Evolutionary conservation across 306 rosid species (phyloP).

Genomic region (Arachis stenosperma): DNA sequence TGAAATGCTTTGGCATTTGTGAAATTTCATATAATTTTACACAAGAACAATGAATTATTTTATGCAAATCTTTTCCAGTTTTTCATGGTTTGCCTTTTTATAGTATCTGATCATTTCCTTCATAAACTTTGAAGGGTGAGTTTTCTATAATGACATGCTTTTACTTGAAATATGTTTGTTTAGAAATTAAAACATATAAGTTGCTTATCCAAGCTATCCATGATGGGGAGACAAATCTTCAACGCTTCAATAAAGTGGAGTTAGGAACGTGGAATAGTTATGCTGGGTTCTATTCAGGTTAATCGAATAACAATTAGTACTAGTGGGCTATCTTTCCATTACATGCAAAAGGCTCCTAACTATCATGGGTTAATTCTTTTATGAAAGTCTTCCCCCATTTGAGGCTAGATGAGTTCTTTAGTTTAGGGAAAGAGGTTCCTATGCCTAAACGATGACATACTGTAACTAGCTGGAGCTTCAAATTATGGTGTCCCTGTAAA

Average conservation of each 20-base stretch:
- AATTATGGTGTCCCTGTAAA: background rate
- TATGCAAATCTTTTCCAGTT: constrained; percentile 19
- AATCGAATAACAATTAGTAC: constrained; percentile 20
- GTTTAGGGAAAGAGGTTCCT: background rate
- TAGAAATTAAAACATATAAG: background rate
- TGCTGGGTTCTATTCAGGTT: constrained; percentile 6
- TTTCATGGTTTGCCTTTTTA: background rate
- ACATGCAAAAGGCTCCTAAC: constrained; percentile 14
- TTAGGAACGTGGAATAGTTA: constrained; percentile 16
- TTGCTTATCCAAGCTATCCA: background rate
- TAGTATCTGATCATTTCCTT: background rate
- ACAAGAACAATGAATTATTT: constrained; percentile 21
- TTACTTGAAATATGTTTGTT: constrained; percentile 24
- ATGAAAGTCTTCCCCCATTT: constrained; percentile 6
- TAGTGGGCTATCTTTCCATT: constrained; percentile 11
- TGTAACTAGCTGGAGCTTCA: constrained; percentile 16
- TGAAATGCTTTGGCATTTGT: constrained; percentile 25
- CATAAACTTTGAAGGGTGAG: constrained; percentile 3
- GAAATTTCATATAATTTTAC: constrained; percentile 17
- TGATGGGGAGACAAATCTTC: constrained; percentile 5
- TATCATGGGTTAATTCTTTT: constrained; percentile 9
- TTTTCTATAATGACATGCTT: background rate
- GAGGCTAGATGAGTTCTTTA: constrained; percentile 22
- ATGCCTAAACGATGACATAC: constrained; percentile 17
- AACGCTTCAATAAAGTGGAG: constrained; percentile 26